These are phyloP conservation scores for Coccomyxa sp. DNA, from an alignment of 139 green algal genomes.

Conservation along the genomic window DNA sequence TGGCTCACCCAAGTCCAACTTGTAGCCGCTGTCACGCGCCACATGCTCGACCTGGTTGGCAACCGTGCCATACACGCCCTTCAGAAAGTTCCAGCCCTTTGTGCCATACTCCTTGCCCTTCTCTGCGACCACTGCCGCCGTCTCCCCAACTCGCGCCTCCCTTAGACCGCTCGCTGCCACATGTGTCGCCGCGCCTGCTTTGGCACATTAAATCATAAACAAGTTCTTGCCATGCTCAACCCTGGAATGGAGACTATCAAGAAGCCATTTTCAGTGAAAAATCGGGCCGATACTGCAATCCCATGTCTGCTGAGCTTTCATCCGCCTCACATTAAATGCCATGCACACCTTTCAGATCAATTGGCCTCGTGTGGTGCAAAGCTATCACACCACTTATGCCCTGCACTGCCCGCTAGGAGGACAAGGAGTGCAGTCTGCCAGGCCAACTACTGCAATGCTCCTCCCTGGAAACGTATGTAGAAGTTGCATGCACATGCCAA, in stretches of 20 bases:
- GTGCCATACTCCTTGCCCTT: conserved; percentile 39
- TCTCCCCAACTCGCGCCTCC: neutral
- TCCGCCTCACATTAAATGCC: no score
- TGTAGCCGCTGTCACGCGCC: conserved; percentile 39
- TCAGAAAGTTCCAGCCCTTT: conserved; percentile 45
- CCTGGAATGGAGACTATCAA: neutral
- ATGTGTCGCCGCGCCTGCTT: neutral
- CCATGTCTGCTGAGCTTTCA: no score
- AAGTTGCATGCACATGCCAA: no score
- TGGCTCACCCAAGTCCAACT: conserved; percentile 42
- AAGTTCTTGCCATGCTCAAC: neutral
- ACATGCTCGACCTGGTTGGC: conserved; percentile 35
- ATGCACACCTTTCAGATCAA: no score
- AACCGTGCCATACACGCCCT: conserved; percentile 34
- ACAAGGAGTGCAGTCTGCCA: no score
- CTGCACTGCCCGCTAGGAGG: no score
- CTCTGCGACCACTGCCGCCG: conserved; percentile 27
- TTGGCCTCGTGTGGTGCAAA: no score
- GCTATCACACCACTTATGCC: no score
- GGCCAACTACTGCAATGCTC: no score
- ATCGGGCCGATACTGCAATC: no score
- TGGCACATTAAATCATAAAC: neutral
- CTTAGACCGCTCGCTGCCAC: neutral
- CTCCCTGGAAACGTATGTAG: no score
- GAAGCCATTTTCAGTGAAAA: no score